Evolutionary conservation across 2,329 filamentous ascomycete species (phyloP), one percentile per base, ranked within the genome.

Genomic region (Pseudogymnoascus pannorum): DNA sequence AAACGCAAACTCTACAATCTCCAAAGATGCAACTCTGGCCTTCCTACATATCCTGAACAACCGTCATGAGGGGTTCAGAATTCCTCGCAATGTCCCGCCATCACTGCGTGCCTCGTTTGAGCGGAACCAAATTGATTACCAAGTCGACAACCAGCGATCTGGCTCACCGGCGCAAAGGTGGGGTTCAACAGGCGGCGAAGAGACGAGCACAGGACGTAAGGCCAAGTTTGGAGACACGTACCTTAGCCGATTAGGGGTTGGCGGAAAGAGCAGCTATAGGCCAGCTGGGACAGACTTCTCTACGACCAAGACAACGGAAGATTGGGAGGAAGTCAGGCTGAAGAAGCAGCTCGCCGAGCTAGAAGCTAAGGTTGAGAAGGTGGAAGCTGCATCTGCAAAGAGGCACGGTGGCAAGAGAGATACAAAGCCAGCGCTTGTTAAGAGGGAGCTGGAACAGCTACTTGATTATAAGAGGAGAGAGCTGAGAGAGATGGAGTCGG

Each of bases 191-290:
- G 84, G 87, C 57, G 89, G 92, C 71, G 91, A 95, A 59, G 83
- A 84, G 66, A 97, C 93, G 0, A 77, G 83, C 35, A 94, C 91
- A 0, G 92, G 93, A 62, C 88, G 90, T 71, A 99, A 99, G 77
- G 88, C 92, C 68, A 97, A 96, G 77, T 99, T 99, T 72, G 94
- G 94, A 66, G 94, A 99, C 74, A 90, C 96, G 66, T 99, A 97
- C 75, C 84, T 99, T 62, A 95, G 90, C 64, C 87, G 94, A 11
- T 81, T 99, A 38, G 94, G 94, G 6, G 80, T 87, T 5, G 85
- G 85, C 18, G 84, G 86, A 59, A 88, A 92, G 70, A 86, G 87
- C 67, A 87, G 84, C 63, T 93, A 94, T 76, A 87, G 89, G 71
- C 84, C 89, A 7, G 80, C 87, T 40, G 94, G 94, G 24, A 99